Conservation (phyloP, 306 rosid species). For the Corylus americana region DNA sequence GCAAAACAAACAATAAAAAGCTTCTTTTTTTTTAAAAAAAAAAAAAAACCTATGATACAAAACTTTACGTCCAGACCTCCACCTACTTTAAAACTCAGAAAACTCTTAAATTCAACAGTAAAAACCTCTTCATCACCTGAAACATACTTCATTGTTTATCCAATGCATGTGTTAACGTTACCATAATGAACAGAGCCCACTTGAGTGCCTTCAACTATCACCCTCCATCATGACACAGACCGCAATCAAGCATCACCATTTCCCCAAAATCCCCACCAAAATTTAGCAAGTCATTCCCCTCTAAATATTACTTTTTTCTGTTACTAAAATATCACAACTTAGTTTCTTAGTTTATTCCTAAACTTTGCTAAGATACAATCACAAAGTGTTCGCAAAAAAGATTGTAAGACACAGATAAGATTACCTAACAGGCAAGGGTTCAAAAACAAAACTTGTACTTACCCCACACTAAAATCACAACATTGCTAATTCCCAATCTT, state of each 20-base stretch:
- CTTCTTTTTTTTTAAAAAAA: background rate
- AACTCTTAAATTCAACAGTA: background rate
- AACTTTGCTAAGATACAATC: background rate
- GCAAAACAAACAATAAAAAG: background rate
- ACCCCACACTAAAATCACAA: slow-evolving; percentile 39
- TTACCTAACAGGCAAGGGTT: slow-evolving; percentile 24
- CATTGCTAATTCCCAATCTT: slow-evolving; percentile 74
- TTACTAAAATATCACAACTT: background rate
- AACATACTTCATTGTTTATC: background rate
- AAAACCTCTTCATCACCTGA: background rate
- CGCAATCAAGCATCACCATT: background rate
- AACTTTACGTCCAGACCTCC: background rate
- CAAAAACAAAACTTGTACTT: slow-evolving; percentile 19
- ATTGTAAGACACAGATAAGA: background rate
- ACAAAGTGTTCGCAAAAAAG: background rate
- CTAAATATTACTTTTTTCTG: background rate
- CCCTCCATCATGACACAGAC: slow-evolving; percentile 3
- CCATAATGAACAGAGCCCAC: background rate
- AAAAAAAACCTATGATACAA: background rate
- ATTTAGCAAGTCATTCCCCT: background rate
- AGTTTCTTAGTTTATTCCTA: background rate
- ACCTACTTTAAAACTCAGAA: background rate
- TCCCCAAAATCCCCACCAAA: too few species aligned
- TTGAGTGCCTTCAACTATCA: background rate
- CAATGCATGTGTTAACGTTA: background rate